Evolutionary conservation across 768 basidiomycete species (phyloP).

Genomic region (Dendrothele bispora): DNA sequence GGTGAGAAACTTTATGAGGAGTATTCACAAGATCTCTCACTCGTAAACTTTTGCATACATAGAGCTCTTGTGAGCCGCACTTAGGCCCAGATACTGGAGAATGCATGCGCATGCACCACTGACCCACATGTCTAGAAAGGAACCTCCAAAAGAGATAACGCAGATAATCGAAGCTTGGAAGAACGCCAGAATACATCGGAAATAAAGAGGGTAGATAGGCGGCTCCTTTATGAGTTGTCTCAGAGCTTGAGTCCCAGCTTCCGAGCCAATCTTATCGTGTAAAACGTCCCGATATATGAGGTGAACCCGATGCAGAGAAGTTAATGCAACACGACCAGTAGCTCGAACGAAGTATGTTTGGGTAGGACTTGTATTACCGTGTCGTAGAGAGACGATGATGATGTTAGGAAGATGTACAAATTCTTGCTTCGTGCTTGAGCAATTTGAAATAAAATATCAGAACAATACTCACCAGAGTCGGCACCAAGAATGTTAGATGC

Average conservation of each 20-base stretch:
- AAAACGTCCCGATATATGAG: constrained; percentile 83
- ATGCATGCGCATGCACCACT: constrained; percentile 67
- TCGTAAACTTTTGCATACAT: constrained; percentile 97
- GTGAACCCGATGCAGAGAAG: constrained; percentile 80
- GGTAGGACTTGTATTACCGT: constrained; percentile 67
- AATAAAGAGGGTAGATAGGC: constrained; percentile 66
- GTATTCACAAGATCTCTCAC: constrained; percentile 44
- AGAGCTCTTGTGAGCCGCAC: constrained; percentile 80
- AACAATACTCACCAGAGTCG: constrained; percentile 49
- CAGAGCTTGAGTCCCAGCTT: constrained; percentile 70
- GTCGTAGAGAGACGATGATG: constrained; percentile 80
- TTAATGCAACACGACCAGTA: constrained; percentile 76
- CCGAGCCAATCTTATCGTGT: constrained; percentile 76
- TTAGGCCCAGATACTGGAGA: constrained; percentile 79
- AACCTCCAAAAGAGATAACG: constrained; percentile 79
- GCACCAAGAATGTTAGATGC: constrained; percentile 79
- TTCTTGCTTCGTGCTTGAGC: constrained; percentile 31
- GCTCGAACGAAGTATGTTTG: constrained; percentile 82
- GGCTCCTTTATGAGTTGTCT: constrained; percentile 59
- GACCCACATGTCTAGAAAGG: constrained; percentile 81
- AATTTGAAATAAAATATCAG: background rate
- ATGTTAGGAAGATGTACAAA: constrained; percentile 84
- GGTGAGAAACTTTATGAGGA: background rate
- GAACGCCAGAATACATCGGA: constrained; percentile 75
- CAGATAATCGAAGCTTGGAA: constrained; percentile 80